Percentiles rank a stretch among this genome's conserved stretches.
These are phyloP conservation scores for Fusarium agapanthi DNA, from an alignment of 2,329 filamentous ascomycete genomes.

Conservation along the genomic window DNA sequence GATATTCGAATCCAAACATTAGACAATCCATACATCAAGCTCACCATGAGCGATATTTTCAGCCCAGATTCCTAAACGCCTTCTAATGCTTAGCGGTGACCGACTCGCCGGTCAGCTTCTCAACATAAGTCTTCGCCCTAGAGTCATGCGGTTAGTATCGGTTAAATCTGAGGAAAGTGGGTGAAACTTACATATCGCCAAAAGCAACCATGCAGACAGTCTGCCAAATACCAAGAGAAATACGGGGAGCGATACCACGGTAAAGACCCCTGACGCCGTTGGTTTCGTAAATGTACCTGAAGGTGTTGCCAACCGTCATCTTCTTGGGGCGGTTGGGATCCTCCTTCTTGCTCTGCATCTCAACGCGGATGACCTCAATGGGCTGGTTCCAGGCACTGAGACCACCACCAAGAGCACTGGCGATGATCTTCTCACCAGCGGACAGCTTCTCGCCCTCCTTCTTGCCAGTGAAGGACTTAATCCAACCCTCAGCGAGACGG, in stretches of 20 bases:
- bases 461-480: constrained; percentile 82
- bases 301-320: constrained; percentile 91
- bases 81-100: constrained; percentile 74
- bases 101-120: constrained; percentile 70
- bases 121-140: constrained; percentile 73
- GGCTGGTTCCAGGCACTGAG: constrained; percentile 99
- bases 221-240: constrained; percentile 97
- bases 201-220: constrained; percentile 99
- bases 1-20: constrained; percentile 31
- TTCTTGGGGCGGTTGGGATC: constrained; percentile 99
- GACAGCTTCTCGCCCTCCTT: constrained; percentile 79
- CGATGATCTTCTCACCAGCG: constrained; percentile 86
- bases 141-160: constrained; percentile 35
- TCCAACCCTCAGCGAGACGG: constrained; percentile 88
- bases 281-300: constrained; percentile 86
- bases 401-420: constrained; percentile 88
- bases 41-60: constrained; percentile 28
- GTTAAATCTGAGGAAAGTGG: background rate
- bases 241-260: constrained; percentile 91
- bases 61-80: constrained; percentile 44
- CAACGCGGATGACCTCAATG: constrained; percentile 98
- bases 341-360: constrained; percentile 99
- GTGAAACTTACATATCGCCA: constrained; percentile 85
- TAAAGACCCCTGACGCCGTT: constrained; percentile 94
- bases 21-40: constrained; percentile 28